These are phyloP conservation scores for Onygenales sp. DNA, from an alignment of 2,329 filamentous ascomycete genomes.

Conservation along the genomic window DNA sequence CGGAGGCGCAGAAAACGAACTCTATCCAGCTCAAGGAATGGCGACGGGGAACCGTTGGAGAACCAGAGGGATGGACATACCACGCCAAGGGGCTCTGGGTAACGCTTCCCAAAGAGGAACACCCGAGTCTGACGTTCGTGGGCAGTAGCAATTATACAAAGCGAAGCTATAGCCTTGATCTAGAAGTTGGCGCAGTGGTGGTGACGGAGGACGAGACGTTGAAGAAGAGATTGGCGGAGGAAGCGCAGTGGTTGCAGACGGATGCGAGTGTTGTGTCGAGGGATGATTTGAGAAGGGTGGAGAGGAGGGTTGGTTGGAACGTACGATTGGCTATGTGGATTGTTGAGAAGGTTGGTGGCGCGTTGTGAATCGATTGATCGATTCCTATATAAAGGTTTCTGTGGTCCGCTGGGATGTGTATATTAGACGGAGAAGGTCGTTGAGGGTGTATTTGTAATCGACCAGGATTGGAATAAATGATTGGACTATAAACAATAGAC, in stretches of 20 bases:
- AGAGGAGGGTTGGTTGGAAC: conserved; percentile 74
- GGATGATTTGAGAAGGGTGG: conserved; percentile 70
- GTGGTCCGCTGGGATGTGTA: neutral
- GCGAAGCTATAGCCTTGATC: conserved; percentile 80
- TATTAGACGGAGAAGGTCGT: no score
- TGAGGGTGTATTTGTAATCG: no score
- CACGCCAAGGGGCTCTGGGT: conserved; percentile 96
- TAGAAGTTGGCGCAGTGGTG: conserved; percentile 81
- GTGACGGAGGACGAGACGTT: conserved; percentile 68
- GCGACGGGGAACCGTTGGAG: conserved; percentile 69
- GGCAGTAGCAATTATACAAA: conserved; percentile 96
- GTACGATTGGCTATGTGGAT: conserved; percentile 92
- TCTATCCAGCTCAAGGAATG: conserved; percentile 76
- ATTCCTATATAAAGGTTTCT: neutral
- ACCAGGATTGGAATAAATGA: no score
- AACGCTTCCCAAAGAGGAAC: conserved; percentile 48
- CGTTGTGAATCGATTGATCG: conserved; percentile 47
- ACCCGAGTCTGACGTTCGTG: conserved; percentile 71
- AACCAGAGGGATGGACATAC: conserved; percentile 87
- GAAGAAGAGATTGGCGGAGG: conserved; percentile 63
- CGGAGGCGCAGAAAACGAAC: conserved; percentile 41
- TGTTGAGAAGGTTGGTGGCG: conserved; percentile 74
- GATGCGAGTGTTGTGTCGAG: conserved; percentile 59
- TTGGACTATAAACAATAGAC: no score
- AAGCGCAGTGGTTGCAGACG: conserved; percentile 71